phyloP scores from a whole-genome alignment of 2,329 filamentous ascomycete species.

The Xylaria arbuscula region DNA sequence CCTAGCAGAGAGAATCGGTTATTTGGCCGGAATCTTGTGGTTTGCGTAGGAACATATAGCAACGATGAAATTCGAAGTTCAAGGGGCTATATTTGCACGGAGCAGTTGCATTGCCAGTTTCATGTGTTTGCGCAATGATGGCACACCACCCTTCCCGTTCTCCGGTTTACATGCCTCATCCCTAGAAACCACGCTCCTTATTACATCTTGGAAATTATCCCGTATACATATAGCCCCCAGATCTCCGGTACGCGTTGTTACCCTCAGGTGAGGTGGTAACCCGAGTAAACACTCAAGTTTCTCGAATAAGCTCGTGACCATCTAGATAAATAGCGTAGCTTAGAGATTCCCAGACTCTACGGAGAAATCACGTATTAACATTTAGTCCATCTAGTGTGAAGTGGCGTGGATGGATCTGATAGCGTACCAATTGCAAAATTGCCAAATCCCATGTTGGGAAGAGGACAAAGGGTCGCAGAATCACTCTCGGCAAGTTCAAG shows the following conservation, averaged over 20 bases:
- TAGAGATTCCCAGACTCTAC: not conserved
- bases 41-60: not conserved
- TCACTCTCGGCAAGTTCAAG: not conserved
- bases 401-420: not conserved
- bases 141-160: not conserved
- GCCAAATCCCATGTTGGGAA: not conserved
- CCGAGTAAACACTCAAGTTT: not conserved
- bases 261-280: not conserved
- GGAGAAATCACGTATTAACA: not conserved
- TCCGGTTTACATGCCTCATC: not conserved
- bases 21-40: not conserved
- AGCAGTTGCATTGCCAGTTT: not conserved
- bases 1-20: not conserved
- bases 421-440: not conserved
- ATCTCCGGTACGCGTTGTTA: not conserved
- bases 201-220: not conserved
- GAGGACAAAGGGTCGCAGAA: not conserved
- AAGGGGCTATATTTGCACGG: not conserved
- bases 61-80: not conserved
- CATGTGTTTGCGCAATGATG: not conserved
- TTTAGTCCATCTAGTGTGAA: not conserved
- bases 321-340: not conserved
- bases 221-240: not conserved
- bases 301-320: not conserved
- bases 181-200: not conserved